Percentiles rank a stretch among this genome's conserved stretches.
phyloP scores from a whole-genome alignment of 2,329 filamentous ascomycete species.

The Colletotrichum orchidophilum region DNA sequence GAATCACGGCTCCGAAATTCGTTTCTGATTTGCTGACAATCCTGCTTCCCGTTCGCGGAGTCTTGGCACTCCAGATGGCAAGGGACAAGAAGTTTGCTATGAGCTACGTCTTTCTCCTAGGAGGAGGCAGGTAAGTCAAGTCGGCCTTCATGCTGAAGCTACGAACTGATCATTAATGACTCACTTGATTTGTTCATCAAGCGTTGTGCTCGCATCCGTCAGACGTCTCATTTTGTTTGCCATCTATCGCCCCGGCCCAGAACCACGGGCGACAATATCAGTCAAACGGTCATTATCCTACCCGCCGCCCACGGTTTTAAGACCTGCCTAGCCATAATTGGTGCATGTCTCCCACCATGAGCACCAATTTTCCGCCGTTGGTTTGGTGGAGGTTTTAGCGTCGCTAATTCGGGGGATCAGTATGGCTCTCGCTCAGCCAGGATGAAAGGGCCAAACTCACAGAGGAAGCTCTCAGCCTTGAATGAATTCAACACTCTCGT shows the following conservation, averaged over 20 bases:
- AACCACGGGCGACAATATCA: conserved; percentile 3
- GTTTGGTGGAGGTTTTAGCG: neutral
- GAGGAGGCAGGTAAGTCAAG: neutral
- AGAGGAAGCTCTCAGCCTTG: neutral
- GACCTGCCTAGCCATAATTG: conserved; percentile 12
- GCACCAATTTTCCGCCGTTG: conserved; percentile 2
- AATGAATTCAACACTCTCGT: conserved; percentile 4
- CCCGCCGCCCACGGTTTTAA: neutral
- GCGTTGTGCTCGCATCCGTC: conserved; percentile 6
- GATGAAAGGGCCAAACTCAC: neutral
- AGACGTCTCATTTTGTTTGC: neutral
- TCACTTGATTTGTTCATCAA: neutral
- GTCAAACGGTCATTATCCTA: conserved; percentile 6
- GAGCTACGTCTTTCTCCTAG: neutral
- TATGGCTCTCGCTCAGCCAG: neutral
- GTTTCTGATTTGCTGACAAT: neutral
- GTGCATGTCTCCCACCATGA: neutral
- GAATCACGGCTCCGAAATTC: neutral
- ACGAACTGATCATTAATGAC: neutral
- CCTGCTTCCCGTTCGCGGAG: neutral
- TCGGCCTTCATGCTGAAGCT: neutral
- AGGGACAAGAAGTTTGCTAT: conserved; percentile 9
- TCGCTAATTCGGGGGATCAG: neutral
- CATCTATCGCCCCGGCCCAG: neutral
- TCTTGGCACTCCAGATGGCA: conserved; percentile 3